Base-by-base conservation (phyloP, 2,329 filamentous ascomycete species). In the Aspergillus intermedius region DNA sequence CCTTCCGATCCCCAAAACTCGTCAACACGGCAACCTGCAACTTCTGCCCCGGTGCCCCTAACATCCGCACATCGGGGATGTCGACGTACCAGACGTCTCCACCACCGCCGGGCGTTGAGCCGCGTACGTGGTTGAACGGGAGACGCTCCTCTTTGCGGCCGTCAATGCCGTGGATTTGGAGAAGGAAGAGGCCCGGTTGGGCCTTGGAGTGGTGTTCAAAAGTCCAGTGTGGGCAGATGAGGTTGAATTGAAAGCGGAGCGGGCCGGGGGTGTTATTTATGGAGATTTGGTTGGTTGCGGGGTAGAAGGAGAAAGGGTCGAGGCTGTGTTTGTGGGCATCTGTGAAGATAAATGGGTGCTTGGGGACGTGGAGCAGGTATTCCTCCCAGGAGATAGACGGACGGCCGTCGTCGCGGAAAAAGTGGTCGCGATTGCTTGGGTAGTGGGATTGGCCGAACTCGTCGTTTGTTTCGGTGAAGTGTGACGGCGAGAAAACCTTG, bases 41-140 rank as follows among this genome's bases (percentile, higher is more conserved):
- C 46, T 77, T 80, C 68, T 90, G 81, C 0, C 88, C 88, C 0
- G 83, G 79, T 0, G 74, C 74, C 1, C 88, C 88, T 17, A 94
- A 70, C 49, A 84, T 78, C 28, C 74, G 68, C 1, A 81, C 77
- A 22, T 77, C 73, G 3, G 65, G 60, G 3, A 96, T 78, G 67
- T 96, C 91, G 1, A 82, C 69, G 82, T 88, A 95, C 81, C 86
- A 94, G 70, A 84, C 83, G 61, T 79, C 86, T 12, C 86, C 87
- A 51, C 91, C 86, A n/a, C 81, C 86, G 59, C 64, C 64, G 3
- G 66, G 58, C 5, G 61, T 63, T 4, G 65, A 58, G 32, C 69
- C 69, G 13, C 58, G 63, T 32, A 69, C 56, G 49, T 72, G 64
- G 44, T 87, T 79, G 47, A 95, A 80, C 0, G 87, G 81, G 1